Evolutionary conservation across 768 basidiomycete genomes (phyloP), one percentile per base, ranked within the genome.

Genomic region (Naganishia vishniacii): DNA sequence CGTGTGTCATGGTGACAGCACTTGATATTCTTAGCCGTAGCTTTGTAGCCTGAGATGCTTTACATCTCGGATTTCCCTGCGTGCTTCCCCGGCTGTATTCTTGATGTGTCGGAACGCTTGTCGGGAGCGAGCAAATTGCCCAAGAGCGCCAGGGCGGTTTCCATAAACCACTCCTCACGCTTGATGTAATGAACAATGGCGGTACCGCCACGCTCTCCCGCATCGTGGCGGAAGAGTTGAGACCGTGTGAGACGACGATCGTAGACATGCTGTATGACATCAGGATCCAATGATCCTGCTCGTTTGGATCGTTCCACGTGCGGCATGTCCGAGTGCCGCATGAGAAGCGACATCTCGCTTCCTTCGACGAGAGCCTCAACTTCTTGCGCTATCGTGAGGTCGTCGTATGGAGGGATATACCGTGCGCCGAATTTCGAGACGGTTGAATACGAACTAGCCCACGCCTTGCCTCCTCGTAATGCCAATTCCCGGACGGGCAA

Each of bases 111-210:
- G 11, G 34, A 3, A 2, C 20, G 6, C 32, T 6, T 26, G 37
- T 56, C 20, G 16, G 20, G 20, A 16, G n/a, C 15, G 1, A 20
- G 23, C 32, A 20, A 12, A 8, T 34, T 28, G 1, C 88, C 89
- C 29, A 97, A 80, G 26, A 99, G 80, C 18, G 91, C 91, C 12
- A 91, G 79, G 12, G 91, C 89, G 5, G 93, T 89, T 79, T 99
- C 94, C 69, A 92, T 77, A 79, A 88, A 97, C 94, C 94, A 99
- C 79, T 89, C 88, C 68, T 89, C 85, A 76, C 90, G 88, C 85
- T 97, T 99, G 81, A 99, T 87, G 75, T 90, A 97, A 79, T 99
- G 94, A 58, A 99, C 91, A 23, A 91, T 88, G 48, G 93, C 83
- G 2, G 94, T 99, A 5, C 94, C 95, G 3, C 94, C 94, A 9